Base-by-base conservation (phyloP, 1,284 basidiomycete genomes). In the Ustilago sp. region DNA sequence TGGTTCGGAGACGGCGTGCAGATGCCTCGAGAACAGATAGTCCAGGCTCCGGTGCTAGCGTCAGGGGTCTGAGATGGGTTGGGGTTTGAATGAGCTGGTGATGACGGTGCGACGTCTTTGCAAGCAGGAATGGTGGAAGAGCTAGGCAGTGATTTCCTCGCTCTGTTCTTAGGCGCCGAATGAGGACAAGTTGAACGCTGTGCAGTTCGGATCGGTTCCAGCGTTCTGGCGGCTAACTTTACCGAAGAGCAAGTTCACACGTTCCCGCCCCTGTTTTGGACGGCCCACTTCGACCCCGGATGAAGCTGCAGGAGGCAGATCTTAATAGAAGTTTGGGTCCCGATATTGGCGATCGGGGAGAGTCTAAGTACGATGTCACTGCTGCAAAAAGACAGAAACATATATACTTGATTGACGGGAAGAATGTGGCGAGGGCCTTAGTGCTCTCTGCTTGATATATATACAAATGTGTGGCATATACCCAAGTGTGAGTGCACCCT, bases 261-360 rank as follows among this genome's bases (percentile, higher is more conserved):
- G 17, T 35, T 13, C 34, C 34, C 34, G 31, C 19, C 36, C 13
- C 34, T 43, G 23, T 59, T 59, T 54, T 51, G 34, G 35, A 7
- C 35, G 6, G 13, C 19, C n/a, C 12, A 19, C 38, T 52, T 13
- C 12, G 12, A 38, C 19, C 53, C 57, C 61, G 58, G 53, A 64
- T 60, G 53, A 55, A 12, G n/a, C 57, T 66, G 63, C 63, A 60
- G 57, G 36, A 55, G 52, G 57, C 47, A 32, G 9, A 43, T 58
- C 59, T 56, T 7, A 19, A 19, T 19, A 19, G 19, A 19, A 19
- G 19, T 19, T 19, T 19, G 19, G 19, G 19, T 19, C 19, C 19
- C 19, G 19, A 19, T 19, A 19, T 19, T 19, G 19, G 19, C 19
- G 19, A 19, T 19, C 19, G 19, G 19, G 19, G 19, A 19, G 19